A percentile compares a stretch with the other conserved stretches of the same genome.
Conservation (phyloP, 2,329 filamentous ascomycete species). For the Microcyclospora pomicola region DNA sequence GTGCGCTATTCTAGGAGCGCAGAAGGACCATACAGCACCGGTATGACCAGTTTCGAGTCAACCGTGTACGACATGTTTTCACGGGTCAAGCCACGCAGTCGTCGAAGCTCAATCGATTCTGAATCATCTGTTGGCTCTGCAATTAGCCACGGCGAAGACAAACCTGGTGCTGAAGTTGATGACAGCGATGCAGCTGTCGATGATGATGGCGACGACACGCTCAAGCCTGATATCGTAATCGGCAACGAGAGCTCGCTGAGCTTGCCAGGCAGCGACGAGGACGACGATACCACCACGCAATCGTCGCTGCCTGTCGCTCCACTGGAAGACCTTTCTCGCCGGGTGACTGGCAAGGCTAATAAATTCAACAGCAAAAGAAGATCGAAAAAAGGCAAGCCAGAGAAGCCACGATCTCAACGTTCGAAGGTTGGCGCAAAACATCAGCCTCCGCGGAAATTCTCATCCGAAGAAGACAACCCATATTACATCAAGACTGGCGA, state of each 20-base stretch:
- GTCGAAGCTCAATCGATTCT: conserved; percentile 15
- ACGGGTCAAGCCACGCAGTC: conserved; percentile 15
- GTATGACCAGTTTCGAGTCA: conserved; percentile 21
- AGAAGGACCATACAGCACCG: conserved; percentile 46
- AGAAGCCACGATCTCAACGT: conserved; percentile 2
- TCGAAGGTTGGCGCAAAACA: too few relatives aligned
- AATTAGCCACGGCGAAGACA: conserved; percentile 7
- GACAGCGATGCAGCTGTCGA: conserved; percentile 15
- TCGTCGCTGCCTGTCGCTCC: conserved; percentile 2
- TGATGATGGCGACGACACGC: conserved; percentile 3
- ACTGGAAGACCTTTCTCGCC: conserved; percentile 3
- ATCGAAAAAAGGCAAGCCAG: conserved; percentile 11
- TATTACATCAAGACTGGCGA: conserved; percentile 60
- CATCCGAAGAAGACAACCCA: conserved; percentile 12
- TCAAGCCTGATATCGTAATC: conserved; percentile 14
- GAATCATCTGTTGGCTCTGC: conserved; percentile 13
- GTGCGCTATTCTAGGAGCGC: conserved; percentile 51
- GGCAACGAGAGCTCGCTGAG: conserved; percentile 7
- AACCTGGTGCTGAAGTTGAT: conserved; percentile 10
- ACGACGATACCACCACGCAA: conserved; percentile 1
- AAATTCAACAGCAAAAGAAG: conserved; percentile 9
- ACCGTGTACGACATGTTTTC: conserved; percentile 14
- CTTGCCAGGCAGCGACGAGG: conserved; percentile 8
- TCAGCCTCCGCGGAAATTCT: too few relatives aligned
- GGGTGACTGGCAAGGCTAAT: conserved; percentile 10